A percentile compares a stretch with the other conserved stretches of the same genome.
phyloP scores from a whole-genome alignment of 2,329 filamentous ascomycete species.

The Colletotrichum cuscutae region DNA sequence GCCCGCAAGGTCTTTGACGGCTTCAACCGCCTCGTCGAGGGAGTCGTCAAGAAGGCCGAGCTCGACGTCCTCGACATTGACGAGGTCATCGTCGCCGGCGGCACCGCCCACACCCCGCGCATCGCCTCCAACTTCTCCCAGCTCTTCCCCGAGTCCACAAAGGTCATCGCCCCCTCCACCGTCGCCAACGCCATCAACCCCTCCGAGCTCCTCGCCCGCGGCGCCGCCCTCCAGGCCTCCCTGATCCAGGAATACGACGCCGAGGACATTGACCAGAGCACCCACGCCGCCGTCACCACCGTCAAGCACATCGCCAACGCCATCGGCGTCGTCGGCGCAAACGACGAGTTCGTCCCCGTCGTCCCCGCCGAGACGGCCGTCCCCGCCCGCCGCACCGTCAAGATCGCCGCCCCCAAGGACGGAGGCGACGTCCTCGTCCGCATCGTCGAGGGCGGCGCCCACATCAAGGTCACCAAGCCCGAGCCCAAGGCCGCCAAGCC shows the following conservation, averaged over 20 bases:
- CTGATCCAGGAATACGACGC: conserved; percentile 94
- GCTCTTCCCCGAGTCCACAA: conserved; percentile 84
- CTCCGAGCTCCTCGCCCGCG: conserved; percentile 87
- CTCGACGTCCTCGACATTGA: conserved; percentile 93
- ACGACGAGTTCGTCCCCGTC: conserved; percentile 82
- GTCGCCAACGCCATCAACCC: conserved; percentile 86
- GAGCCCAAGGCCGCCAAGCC: conserved; percentile 80
- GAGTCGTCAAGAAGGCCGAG: conserved; percentile 89
- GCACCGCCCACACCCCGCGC: conserved; percentile 92
- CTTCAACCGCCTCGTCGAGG: conserved; percentile 86
- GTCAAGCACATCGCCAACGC: conserved; percentile 90
- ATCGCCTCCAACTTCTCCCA: conserved; percentile 82
- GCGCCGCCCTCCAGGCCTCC: conserved; percentile 94
- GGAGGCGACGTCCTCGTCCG: conserved; percentile 91
- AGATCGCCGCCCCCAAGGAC: conserved; percentile 79
- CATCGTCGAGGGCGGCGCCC: conserved; percentile 86
- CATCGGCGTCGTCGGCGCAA: conserved; percentile 80
- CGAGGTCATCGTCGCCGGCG: conserved; percentile 93
- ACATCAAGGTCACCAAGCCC: conserved; percentile 93
- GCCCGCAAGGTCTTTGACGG: conserved; percentile 87
- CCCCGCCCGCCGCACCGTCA: conserved; percentile 85
- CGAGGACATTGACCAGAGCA: conserved; percentile 94
- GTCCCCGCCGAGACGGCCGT: conserved; percentile 89
- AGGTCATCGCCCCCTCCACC: conserved; percentile 85
- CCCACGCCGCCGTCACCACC: conserved; percentile 93